phyloP scores from a whole-genome alignment of 805 yeast genomes.

The Phaffomyces thermotolerans region DNA sequence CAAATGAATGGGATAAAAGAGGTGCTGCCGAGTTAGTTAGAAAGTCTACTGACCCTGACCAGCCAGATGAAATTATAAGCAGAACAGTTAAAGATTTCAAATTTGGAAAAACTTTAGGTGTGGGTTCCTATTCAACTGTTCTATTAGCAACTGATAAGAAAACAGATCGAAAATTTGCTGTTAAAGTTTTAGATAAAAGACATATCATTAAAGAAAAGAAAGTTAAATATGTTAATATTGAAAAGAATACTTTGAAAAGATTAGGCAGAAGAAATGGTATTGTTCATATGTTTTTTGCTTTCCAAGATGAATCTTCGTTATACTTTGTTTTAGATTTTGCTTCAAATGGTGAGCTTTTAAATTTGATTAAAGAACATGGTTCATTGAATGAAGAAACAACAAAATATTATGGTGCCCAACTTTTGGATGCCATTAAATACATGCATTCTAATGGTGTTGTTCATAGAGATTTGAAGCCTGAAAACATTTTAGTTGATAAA shows the following conservation, averaged over 20 bases:
- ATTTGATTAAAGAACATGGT: constrained; percentile 62
- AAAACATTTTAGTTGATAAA: constrained; percentile 61
- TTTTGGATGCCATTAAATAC: constrained; percentile 62
- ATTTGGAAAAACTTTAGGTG: constrained; percentile 85
- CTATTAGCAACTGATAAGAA: constrained; percentile 76
- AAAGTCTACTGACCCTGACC: constrained; percentile 42
- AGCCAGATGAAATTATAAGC: constrained; percentile 42
- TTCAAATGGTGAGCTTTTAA: constrained; percentile 66
- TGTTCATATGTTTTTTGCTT: constrained; percentile 65
- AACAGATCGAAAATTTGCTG: constrained; percentile 70
- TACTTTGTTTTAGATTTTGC: constrained; percentile 78
- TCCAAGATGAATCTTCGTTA: constrained; percentile 67
- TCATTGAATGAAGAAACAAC: constrained; percentile 64
- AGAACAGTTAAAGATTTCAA: constrained; percentile 74
- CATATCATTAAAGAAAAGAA: constrained; percentile 77
- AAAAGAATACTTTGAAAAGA: constrained; percentile 70
- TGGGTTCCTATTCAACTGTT: constrained; percentile 94
- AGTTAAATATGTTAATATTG: constrained; percentile 78
- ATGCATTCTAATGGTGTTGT: constrained; percentile 72
- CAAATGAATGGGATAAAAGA: constrained; percentile 9
- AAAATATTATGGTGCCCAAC: constrained; percentile 63
- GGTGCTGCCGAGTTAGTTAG: constrained; percentile 55
- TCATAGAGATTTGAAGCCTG: constrained; percentile 81
- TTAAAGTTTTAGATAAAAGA: constrained; percentile 67
- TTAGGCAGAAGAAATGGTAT: constrained; percentile 55